Conservation (phyloP, 768 basidiomycete genomes). For the Suillus occidentalis region DNA sequence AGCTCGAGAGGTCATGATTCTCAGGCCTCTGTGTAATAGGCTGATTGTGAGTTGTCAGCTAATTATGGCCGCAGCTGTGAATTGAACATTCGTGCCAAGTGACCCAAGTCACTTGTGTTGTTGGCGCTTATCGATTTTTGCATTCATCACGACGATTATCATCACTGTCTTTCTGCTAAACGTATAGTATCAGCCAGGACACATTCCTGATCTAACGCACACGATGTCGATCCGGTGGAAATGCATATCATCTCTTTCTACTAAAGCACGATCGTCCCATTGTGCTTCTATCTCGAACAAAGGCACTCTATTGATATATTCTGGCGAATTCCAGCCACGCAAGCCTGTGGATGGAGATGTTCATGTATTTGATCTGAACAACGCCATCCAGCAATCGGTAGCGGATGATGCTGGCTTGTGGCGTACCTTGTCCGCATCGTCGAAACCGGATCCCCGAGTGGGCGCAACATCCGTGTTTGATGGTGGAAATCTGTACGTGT, state of each 20-base stretch:
- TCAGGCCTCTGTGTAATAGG: neutral
- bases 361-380: slow-evolving; percentile 26
- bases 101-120: neutral
- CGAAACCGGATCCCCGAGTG: slow-evolving; percentile 19
- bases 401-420: slow-evolving; percentile 16
- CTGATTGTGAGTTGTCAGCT: neutral
- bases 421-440: slow-evolving; percentile 25
- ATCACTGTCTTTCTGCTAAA: neutral
- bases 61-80: neutral
- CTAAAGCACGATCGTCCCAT: slow-evolving; percentile 43
- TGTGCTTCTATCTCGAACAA: slow-evolving; percentile 30
- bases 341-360: slow-evolving; percentile 38
- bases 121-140: neutral
- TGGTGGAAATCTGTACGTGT: slow-evolving; percentile 35
- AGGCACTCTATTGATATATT: slow-evolving; percentile 37
- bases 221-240: slow-evolving; percentile 31
- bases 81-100: neutral
- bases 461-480: slow-evolving; percentile 25
- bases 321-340: slow-evolving; percentile 45
- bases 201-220: neutral
- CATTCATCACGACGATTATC: neutral
- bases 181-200: neutral
- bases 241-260: slow-evolving; percentile 19
- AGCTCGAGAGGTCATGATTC: neutral
- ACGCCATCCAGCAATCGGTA: neutral